phyloP scores from a whole-genome alignment of 2,329 filamentous ascomycete genomes.

The Aspergillus fijiensis region DNA sequence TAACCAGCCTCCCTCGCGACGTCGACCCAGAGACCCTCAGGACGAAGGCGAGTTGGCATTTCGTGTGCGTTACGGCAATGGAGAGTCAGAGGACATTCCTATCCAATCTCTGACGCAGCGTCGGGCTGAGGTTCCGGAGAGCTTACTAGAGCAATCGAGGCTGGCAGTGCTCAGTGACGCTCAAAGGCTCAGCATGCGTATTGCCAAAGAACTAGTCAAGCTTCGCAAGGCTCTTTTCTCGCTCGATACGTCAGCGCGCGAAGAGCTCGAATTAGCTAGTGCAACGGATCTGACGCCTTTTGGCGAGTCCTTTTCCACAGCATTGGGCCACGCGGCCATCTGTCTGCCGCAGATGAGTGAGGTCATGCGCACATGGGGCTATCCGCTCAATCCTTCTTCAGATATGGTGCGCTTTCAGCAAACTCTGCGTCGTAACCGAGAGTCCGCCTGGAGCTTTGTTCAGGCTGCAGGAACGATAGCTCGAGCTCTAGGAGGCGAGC shows the following conservation, averaged over 20 bases:
- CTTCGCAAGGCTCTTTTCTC: constrained; percentile 58
- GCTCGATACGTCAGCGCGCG: constrained; percentile 40
- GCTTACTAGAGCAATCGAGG: constrained; percentile 41
- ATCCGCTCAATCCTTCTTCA: constrained; percentile 56
- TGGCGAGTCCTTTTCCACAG: constrained; percentile 41
- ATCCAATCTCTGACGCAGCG: constrained; percentile 40
- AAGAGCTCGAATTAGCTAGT: constrained; percentile 28
- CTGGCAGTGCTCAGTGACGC: constrained; percentile 52
- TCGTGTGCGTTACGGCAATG: constrained; percentile 59
- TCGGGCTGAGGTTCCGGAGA: constrained; percentile 30
- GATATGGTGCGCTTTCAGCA: constrained; percentile 57
- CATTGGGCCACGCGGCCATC: constrained; percentile 45
- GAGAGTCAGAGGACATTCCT: constrained; percentile 59
- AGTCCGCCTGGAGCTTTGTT: constrained; percentile 59
- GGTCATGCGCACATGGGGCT: constrained; percentile 56
- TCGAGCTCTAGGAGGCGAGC: constrained; percentile 54
- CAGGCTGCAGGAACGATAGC: constrained; percentile 61
- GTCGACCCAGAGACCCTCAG: constrained; percentile 44
- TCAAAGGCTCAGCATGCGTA: constrained; percentile 54
- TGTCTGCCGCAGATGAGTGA: constrained; percentile 59
- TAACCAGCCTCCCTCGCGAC: constrained; percentile 49
- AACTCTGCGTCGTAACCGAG: constrained; percentile 56
- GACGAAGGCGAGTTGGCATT: constrained; percentile 51
- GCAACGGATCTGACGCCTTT: constrained; percentile 33
- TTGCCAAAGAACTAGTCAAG: constrained; percentile 56